Evolutionary conservation across 768 basidiomycete genomes (phyloP), one percentile per base, ranked within the genome.

Genomic region (Mrakia blollopis): DNA sequence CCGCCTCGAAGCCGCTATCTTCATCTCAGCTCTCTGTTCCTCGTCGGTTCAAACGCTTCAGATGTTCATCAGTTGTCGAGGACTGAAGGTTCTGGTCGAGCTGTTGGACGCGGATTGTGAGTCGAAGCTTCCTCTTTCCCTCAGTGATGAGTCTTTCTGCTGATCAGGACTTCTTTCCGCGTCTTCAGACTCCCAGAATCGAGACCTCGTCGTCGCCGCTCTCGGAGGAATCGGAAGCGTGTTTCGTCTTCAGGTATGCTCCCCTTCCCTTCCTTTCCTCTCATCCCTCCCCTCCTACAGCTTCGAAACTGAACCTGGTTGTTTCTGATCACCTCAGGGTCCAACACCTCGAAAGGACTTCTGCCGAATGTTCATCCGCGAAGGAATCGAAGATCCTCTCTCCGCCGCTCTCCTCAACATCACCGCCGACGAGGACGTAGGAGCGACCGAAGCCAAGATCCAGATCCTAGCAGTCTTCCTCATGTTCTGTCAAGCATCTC

Each of bases 301-400:
- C 25, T 30, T 61, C 30, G 30, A 25, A 65, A 10, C 35, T 65
- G 63, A 65, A 14, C 2, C 11, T 69, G 10, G 23, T 37, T 1
- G 11, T n/a, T 39, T 16, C 61, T 65, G 21, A 3, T 41, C n/a
- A n/a, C n/a, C 50, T 18, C 91, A 98, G 83, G 94, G 92, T 67
- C 92, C 97, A 11, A 97, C 95, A 5, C 94, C 95, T 16, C 93
- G 97, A 83, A 98, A 97, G 82, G 97, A 98, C 84, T 98, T 98
- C 82, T 98, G 95, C 82, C 89, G 97, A 14, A 95, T 98, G 91
- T 96, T 98, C 85, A 93, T 97, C 60, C 88, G 94, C 8, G 97
- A 98, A 84, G 97, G 97, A 37, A 86, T 99, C 4, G 86, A 97
- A 65, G 95, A 97, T 80, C 96, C 97, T 0, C 85, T 99, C 1